Base-by-base conservation (phyloP, 1,139 yeast genomes). In the Chernovozyma sophiae-reginae region DNA sequence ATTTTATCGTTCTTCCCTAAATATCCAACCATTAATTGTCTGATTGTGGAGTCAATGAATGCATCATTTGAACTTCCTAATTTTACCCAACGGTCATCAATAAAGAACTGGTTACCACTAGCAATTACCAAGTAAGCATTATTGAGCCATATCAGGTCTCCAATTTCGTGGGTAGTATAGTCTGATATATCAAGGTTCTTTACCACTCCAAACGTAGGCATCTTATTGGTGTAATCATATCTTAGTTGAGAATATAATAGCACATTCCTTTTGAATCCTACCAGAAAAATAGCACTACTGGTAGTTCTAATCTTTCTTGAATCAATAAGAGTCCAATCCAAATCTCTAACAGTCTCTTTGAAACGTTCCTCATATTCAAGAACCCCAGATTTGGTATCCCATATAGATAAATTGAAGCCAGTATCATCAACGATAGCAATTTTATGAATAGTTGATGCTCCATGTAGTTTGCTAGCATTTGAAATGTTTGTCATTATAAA, bases 131-230 rank as follows among this genome's bases (percentile, higher is more conserved):
- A 69, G 25, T 79, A 74, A 1, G 95, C 96, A 47, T 81, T 79
- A 38, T 75, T 72, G 41, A 90, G 64, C 97, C 97, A 90, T 8
- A 85, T 70, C 27, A 94, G 83, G 55, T 90, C 97, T 4, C 96
- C 96, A 44, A 90, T 87, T 16, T 68, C 71, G 56, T 89, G 96
- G 0, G 84, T 68, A 0, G 97, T 87, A 51, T 74, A 84, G 32
- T 72, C 70, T 2, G 79, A 70, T 3, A 90, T 77, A 51, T 84
- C 90, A 31, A 89, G 75, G 39, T 75, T 74, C 49, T 86, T 82
- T 43, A 90, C 76, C 1, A 86, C 80, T 0, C 85, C 77, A 71
- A 85, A 90, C 0, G 92, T 72, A 1, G 96, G 92, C 0, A 80
- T 72, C 22, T 72, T 68, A 50, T 86, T 86, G 4, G 96, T 87